These are phyloP conservation scores for Aspergillus arachidicola DNA, from an alignment of 2,329 filamentous ascomycete species.

Conservation along the genomic window DNA sequence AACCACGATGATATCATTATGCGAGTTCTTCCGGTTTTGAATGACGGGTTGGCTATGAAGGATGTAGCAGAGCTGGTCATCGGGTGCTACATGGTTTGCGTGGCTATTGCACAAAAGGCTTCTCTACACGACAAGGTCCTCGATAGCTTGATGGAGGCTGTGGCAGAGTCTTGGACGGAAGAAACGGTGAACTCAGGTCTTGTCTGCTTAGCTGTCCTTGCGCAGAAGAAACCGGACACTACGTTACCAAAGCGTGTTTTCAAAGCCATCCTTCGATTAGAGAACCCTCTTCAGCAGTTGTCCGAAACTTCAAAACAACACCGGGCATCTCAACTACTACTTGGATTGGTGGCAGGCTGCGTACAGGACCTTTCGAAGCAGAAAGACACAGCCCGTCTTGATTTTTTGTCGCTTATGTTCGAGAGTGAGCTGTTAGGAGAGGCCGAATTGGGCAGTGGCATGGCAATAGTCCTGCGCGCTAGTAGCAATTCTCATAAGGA, in stretches of 20 bases:
- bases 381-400: conserved; percentile 47
- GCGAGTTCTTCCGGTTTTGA: conserved; percentile 68
- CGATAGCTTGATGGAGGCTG: conserved; percentile 86
- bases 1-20: conserved; percentile 78
- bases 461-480: conserved; percentile 38
- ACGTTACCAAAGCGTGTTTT: conserved; percentile 71
- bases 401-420: conserved; percentile 44
- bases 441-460: conserved; percentile 32
- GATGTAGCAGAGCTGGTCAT: conserved; percentile 78
- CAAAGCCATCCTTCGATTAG: conserved; percentile 50
- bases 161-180: conserved; percentile 73
- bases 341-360: conserved; percentile 41
- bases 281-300: conserved; percentile 35
- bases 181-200: conserved; percentile 75
- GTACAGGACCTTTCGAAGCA: conserved; percentile 36
- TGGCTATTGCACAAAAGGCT: conserved; percentile 82
- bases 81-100: conserved; percentile 87
- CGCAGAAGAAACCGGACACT: conserved; percentile 73
- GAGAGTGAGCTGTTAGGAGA: conserved; percentile 35
- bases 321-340: conserved; percentile 36
- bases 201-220: conserved; percentile 77
- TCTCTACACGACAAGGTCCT: conserved; percentile 76
- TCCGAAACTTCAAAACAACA: conserved; percentile 38
- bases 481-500: conserved; percentile 51
- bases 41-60: conserved; percentile 74